Evolutionary conservation across 169 alveolate species (phyloP).

Genomic region (Eimeria acervulina): DNA sequence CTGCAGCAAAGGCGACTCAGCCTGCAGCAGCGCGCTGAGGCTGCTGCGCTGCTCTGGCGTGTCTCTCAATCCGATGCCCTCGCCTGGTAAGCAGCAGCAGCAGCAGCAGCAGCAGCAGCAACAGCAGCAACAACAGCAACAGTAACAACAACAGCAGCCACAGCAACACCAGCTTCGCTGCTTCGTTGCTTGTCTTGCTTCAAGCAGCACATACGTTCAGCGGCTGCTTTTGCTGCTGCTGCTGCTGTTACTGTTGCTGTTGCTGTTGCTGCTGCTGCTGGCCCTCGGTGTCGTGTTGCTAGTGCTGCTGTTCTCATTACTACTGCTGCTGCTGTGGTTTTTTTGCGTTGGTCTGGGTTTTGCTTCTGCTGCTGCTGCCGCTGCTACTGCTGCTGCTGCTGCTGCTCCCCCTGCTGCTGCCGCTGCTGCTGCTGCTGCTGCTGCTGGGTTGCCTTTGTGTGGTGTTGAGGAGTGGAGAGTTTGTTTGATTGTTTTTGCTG

Average conservation of each 20-base stretch:
- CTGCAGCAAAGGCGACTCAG: background rate
- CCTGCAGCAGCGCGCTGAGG: constrained; percentile 12
- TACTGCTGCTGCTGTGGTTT: too few species aligned
- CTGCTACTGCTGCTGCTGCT: background rate
- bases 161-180: background rate
- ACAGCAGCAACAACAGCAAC: background rate
- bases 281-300: too few species aligned
- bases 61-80: background rate
- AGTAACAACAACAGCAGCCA: background rate
- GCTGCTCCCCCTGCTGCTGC: background rate
- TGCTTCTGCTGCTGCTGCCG: too few species aligned
- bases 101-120: constrained; percentile 1
- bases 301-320: too few species aligned
- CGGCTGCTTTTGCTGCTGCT: constrained; percentile 6
- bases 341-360: too few species aligned
- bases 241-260: background rate
- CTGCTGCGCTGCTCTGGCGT: constrained; percentile 19
- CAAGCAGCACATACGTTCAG: background rate
- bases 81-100: constrained; percentile 36
- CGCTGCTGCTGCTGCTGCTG: background rate
- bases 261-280: background rate
- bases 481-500: too few species aligned
- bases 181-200: background rate
- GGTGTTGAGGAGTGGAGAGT: too few species aligned
- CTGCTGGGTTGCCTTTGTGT: too few species aligned